These are phyloP conservation scores for Arabidopsis thaliana DNA, from an alignment of 345 rosid genomes.

Conservation along the genomic window DNA sequence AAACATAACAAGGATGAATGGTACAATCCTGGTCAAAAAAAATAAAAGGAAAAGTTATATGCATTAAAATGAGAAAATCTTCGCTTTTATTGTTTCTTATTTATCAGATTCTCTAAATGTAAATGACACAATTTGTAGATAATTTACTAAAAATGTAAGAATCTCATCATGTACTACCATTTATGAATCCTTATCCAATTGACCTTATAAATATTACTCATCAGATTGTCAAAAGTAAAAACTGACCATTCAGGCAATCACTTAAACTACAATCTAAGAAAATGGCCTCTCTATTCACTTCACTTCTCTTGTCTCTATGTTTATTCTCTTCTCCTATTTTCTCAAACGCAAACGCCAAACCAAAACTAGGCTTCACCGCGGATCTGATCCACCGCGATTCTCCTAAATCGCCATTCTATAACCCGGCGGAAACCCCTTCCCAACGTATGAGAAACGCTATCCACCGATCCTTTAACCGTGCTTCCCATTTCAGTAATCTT, in stretches of 20 bases:
- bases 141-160: background rate
- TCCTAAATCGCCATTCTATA: conserved; percentile 47
- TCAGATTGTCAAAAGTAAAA: background rate
- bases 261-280: background rate
- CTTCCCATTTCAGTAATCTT: conserved; percentile 6
- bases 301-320: conserved; percentile 17
- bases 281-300: conserved; percentile 34
- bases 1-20: background rate
- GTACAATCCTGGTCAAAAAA: background rate
- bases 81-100: background rate
- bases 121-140: conserved; percentile 7
- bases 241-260: conserved; percentile 9
- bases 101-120: background rate
- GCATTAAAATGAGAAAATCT: background rate
- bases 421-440: conserved; percentile 31
- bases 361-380: conserved; percentile 39
- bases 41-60: background rate
- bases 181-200: background rate
- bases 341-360: conserved; percentile 28
- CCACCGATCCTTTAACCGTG: conserved; percentile 42
- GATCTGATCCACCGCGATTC: conserved; percentile 53
- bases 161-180: background rate
- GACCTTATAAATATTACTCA: conserved; percentile 26
- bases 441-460: conserved; percentile 40
- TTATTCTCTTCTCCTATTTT: conserved; percentile 28